Evolutionary conservation across 495 filamentous ascomycete genomes (phyloP), one percentile per base, ranked within the genome.

Genomic region (Haplographium delicatum): DNA sequence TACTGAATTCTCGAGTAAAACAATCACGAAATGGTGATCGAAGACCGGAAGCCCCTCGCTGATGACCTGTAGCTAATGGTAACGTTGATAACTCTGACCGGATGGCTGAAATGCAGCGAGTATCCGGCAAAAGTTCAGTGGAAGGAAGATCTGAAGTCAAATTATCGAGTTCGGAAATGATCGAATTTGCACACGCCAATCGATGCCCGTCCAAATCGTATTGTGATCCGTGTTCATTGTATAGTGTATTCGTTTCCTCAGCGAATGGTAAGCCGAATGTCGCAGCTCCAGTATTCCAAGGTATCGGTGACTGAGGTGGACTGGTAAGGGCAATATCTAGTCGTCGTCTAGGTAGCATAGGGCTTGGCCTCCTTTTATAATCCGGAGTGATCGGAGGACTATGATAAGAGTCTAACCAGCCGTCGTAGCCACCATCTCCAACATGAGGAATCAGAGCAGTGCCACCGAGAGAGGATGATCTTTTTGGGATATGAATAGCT

Each of bases 231-330:
- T 39, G 35, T 3, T 19, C n/a, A 11, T 19, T 19, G 35, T 47
- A 13, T 18, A 20, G 5, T 23, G 53, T 38, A 4, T 6, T n/a
- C 7, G 28, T 20, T 44, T 27, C 1, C 41, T 22, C 18, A 15
- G 25, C 4, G 9, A 26, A 24, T 19, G 4, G 19, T n/a, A 16
- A 10, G 23, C 35, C 11, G 7, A 43, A 43, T 7, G 28, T 31
- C 7, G 3, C 4, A 9, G 25, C 35, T 4, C 23, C 25, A 25
- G 18, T 15, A 16, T n/a, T 8, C 19, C 34, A 0, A 56, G 60
- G 11, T 26, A 53, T 55, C 15, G 69, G 62, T 26, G 68, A 66
- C 19, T 53, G 35, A 9, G 54, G 51, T 7, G 50, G 33, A 30
- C 47, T 50, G 16, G 37, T 46, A 31, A 56, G 50, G 18, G 45